phyloP scores from a whole-genome alignment of 2,329 filamentous ascomycete species.

The Fusarium clavum region DNA sequence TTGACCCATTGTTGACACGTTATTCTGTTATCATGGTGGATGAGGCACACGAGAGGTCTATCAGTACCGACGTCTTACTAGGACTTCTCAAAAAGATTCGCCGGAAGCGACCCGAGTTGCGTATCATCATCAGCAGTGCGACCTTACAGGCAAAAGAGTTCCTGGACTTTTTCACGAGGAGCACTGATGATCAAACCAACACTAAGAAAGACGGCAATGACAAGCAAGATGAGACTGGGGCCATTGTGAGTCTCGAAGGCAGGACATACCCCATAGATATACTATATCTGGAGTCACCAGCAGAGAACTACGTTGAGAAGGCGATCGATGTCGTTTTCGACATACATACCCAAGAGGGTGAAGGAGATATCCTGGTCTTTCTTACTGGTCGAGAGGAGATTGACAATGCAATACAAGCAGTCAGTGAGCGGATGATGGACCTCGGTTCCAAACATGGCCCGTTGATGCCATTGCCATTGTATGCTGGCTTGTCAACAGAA shows the following conservation, averaged over 20 bases:
- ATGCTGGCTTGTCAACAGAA: slow-evolving; percentile 88
- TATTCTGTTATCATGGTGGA: slow-evolving; percentile 99
- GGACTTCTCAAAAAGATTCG: slow-evolving; percentile 92
- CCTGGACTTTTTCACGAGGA: slow-evolving; percentile 75
- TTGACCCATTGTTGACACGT: slow-evolving; percentile 88
- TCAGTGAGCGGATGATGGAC: slow-evolving; percentile 76
- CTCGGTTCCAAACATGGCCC: slow-evolving; percentile 56
- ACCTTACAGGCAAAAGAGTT: slow-evolving; percentile 92
- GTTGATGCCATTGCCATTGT: slow-evolving; percentile 74
- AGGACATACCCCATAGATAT: slow-evolving; percentile 90
- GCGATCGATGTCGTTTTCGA: slow-evolving; percentile 86
- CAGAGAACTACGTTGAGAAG: slow-evolving; percentile 87
- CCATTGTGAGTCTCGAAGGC: slow-evolving; percentile 86
- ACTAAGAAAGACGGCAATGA: slow-evolving; percentile 45
- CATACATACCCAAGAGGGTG: slow-evolving; percentile 82
- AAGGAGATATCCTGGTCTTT: slow-evolving; percentile 92
- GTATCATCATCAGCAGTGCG: slow-evolving; percentile 92
- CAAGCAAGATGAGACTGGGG: slow-evolving; percentile 47
- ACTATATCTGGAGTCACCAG: slow-evolving; percentile 80
- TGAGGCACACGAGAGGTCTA: slow-evolving; percentile 92
- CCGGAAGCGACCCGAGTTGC: slow-evolving; percentile 81
- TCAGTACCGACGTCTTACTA: slow-evolving; percentile 91
- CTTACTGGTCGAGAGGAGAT: slow-evolving; percentile 95
- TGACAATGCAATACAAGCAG: slow-evolving; percentile 80
- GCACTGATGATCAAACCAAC: slow-evolving; percentile 52